A percentile compares a stretch with the other conserved stretches of the same genome.
phyloP scores from a whole-genome alignment of 306 rosid species.

The Cucumis melo region DNA sequence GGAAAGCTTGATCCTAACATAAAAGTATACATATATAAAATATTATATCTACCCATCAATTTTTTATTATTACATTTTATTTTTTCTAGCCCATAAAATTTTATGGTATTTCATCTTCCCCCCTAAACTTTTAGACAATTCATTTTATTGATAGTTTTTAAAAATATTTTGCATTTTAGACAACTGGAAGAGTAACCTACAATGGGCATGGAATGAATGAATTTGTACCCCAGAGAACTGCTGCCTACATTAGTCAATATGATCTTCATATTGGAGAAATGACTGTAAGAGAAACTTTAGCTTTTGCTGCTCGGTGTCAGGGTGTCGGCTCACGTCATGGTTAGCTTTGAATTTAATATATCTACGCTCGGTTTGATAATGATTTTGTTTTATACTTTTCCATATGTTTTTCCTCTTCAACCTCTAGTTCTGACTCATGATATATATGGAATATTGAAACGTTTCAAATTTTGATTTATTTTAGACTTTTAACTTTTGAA shows the following conservation, averaged over 20 bases:
- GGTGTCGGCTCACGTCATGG: conserved; percentile 37
- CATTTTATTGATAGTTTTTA: neutral
- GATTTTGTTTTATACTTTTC: neutral
- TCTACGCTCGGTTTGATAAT: neutral
- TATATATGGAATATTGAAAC: no score
- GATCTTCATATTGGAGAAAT: conserved; percentile 36
- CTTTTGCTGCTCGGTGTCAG: conserved; percentile 40
- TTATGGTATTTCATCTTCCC: no score
- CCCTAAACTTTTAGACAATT: no score
- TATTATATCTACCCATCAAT: no score
- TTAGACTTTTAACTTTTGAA: no score
- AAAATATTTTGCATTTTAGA: conserved; percentile 1
- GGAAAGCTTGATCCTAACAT: conserved; percentile 30
- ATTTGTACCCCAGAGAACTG: conserved; percentile 30
- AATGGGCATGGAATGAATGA: conserved; percentile 32
- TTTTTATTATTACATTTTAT: no score
- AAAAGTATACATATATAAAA: conserved; percentile 8
- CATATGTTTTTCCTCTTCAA: no score
- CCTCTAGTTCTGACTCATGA: no score
- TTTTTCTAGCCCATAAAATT: no score
- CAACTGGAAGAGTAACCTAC: conserved; percentile 27
- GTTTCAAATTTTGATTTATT: no score
- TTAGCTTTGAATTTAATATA: neutral
- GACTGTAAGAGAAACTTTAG: conserved; percentile 41
- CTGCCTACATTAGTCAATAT: conserved; percentile 34